phyloP scores from a whole-genome alignment of 2,329 filamentous ascomycete genomes.

The Colletotrichum liaoningense region DNA sequence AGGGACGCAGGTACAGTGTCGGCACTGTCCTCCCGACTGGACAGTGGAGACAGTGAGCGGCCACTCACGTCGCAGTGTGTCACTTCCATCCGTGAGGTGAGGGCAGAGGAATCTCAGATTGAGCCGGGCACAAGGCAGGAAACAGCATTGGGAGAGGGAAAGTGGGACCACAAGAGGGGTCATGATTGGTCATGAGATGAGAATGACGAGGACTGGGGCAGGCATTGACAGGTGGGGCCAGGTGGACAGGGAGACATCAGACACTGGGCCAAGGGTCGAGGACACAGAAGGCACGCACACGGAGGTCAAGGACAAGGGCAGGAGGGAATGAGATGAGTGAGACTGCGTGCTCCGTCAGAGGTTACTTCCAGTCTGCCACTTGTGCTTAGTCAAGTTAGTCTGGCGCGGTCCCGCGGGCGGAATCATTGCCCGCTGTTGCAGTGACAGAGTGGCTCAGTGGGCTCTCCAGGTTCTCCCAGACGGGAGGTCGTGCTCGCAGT shows the following conservation, averaged over 20 bases:
- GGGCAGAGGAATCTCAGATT: not conserved
- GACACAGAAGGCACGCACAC: not conserved
- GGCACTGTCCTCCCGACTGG: conserved; percentile 8
- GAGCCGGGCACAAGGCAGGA: not conserved
- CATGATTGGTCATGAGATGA: conserved; percentile 10
- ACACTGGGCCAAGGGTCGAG: not conserved
- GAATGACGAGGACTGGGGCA: not conserved
- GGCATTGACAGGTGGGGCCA: not conserved
- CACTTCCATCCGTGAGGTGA: too few species aligned
- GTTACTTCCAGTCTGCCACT: not conserved
- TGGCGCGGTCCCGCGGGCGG: not conserved
- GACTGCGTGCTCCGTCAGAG: not conserved
- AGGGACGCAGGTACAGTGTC: conserved; percentile 13
- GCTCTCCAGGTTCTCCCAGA: not conserved
- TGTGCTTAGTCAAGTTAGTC: not conserved
- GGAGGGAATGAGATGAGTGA: not conserved
- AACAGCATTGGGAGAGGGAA: not conserved
- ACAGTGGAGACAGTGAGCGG: not conserved
- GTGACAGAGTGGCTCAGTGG: not conserved
- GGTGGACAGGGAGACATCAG: not conserved
- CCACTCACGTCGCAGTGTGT: too few species aligned
- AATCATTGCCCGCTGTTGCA: not conserved
- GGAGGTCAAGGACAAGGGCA: conserved; percentile 16
- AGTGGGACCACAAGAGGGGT: not conserved
- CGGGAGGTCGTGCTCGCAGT: conserved; percentile 33